Percentiles rank a stretch among this genome's conserved stretches.
These are phyloP conservation scores for Nissolia schottii DNA, from an alignment of 306 rosid genomes.

Conservation along the genomic window DNA sequence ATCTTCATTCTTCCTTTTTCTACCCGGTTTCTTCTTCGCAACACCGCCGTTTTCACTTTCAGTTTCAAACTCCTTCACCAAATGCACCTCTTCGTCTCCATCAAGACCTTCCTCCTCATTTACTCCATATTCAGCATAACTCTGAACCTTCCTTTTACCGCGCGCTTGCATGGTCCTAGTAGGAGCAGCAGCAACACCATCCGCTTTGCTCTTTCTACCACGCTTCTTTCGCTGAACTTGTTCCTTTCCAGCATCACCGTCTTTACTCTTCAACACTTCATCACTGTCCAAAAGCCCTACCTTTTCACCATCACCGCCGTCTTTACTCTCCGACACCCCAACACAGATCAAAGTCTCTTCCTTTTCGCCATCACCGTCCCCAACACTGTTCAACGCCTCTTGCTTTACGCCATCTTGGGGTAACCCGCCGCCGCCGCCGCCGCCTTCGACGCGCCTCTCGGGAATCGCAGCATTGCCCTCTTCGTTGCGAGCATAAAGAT, in stretches of 20 bases:
- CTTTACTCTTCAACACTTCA: background rate
- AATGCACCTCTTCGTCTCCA: background rate
- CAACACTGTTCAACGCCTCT: too few relatives aligned
- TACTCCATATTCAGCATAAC: background rate
- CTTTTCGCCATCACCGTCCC: too few relatives aligned
- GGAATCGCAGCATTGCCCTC: too few relatives aligned
- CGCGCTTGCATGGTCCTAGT: background rate
- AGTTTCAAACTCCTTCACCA: too few relatives aligned
- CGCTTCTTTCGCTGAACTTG: conserved; percentile 16
- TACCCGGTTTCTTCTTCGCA: background rate
- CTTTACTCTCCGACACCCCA: too few relatives aligned
- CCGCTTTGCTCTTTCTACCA: conserved; percentile 8
- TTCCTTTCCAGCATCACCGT: background rate
- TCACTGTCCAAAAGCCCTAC: background rate
- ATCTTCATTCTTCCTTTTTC: background rate
- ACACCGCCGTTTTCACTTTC: background rate
- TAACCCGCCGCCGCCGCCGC: too few relatives aligned
- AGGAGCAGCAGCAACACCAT: background rate
- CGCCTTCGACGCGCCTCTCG: too few relatives aligned
- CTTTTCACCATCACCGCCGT: background rate
- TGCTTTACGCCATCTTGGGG: too few relatives aligned
- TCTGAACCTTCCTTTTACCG: background rate
- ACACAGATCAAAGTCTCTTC: too few relatives aligned
- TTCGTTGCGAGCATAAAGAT: too few relatives aligned
- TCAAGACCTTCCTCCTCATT: background rate